Conservation (phyloP, 352 stramenopile genomes). For the Pythium volutum region DNA sequence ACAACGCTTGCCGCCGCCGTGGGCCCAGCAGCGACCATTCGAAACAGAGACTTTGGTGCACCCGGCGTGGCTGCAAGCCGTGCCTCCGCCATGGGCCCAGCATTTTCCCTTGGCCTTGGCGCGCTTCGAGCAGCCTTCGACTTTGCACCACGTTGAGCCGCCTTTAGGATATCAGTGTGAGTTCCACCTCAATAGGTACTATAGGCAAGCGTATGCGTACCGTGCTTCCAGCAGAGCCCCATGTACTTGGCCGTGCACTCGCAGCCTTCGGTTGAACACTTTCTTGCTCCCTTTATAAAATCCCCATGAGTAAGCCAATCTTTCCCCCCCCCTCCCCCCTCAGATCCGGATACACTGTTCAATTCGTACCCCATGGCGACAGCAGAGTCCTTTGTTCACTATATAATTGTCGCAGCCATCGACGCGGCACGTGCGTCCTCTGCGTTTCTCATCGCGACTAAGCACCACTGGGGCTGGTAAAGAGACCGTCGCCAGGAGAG, state of each 20-base stretch:
- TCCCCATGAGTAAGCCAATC: too few species aligned
- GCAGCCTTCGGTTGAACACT: conserved; percentile 37
- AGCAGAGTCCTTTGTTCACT: conserved; percentile 44
- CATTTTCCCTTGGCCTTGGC: conserved; percentile 26
- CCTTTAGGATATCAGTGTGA: conserved; percentile 1
- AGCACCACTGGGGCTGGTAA: too few species aligned
- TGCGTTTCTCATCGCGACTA: conserved; percentile 39
- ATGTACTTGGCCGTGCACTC: conserved; percentile 36
- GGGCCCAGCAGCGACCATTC: conserved; percentile 35
- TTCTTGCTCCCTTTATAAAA: not conserved
- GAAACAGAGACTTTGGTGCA: conserved; percentile 32
- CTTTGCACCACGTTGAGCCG: conserved; percentile 25
- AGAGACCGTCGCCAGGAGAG: too few species aligned
- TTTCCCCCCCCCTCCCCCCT: too few species aligned
- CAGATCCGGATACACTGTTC: too few species aligned
- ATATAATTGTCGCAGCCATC: conserved; percentile 45
- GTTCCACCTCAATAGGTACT: not conserved
- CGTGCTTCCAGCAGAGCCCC: conserved; percentile 52
- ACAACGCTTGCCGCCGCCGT: conserved; percentile 37
- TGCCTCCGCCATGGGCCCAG: conserved; percentile 28
- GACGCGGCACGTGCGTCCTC: conserved; percentile 31
- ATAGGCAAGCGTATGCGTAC: conserved; percentile 12
- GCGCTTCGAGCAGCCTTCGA: conserved; percentile 25
- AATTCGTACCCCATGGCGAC: conserved; percentile 44
- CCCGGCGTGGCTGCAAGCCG: conserved; percentile 16